Base-by-base conservation (phyloP, 2,329 filamentous ascomycete species). In the Bipolaris oryzae region DNA sequence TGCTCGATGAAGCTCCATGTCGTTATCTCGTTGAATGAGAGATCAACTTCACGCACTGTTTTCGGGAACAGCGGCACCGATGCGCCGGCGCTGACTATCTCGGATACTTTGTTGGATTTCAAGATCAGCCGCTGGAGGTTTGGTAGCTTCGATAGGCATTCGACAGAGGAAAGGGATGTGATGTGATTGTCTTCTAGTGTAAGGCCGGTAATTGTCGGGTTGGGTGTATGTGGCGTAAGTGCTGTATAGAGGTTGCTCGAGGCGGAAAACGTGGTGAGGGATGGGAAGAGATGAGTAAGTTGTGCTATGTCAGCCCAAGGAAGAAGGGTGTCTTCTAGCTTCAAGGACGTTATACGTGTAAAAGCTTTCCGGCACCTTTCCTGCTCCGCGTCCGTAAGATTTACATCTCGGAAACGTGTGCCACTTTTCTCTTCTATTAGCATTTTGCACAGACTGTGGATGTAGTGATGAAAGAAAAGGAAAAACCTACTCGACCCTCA, bases 131-230 rank as follows among this genome's bases (percentile, higher is more conserved):
- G 77, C 18, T 76, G 68, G 4, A 87, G 74, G 5, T 77, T 76
- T 3, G 79, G 76, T 50, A 92, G 84, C 0, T 88, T 77, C 50
- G 82, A 85, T 46, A 94, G 79, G 23, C 82, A 77, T 2, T 78
- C 72, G 3, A 93, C 63, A 46, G 87, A 84, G 1, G 81, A 77
- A 18, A 93, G 73, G 7, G 80, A 78, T 1, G 78, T 79, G 69
- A 95, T 88, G 25, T 83, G 77, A 72, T 95, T 95, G 74, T 85
- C 88, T 65, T 93, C 89, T 10, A 96, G 80, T 50, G 86, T 87
- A 3, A 95, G 70, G 3, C 85, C 84, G 2, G 82, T 85, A 3
- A 93, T 74, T 0, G 81, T 85, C 0, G 77, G 71, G 0, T 81
- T 74, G 3, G 89, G 76, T 0, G 61, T 62, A 56, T 69, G 56